These are phyloP conservation scores for Geotrichum carabidarum DNA, from an alignment of 1,139 yeast genomes.

Conservation along the genomic window DNA sequence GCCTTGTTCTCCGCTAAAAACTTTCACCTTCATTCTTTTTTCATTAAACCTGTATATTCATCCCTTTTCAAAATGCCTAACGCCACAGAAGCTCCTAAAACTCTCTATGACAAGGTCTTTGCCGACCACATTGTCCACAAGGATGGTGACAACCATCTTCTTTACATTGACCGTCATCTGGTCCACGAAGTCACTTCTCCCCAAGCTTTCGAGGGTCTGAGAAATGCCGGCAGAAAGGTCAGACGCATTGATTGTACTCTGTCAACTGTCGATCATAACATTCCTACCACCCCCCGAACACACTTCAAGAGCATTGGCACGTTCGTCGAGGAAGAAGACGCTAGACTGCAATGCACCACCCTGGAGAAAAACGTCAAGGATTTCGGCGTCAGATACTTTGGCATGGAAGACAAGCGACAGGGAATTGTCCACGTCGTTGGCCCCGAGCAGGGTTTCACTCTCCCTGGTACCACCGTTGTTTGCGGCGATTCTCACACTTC, in stretches of 20 bases:
- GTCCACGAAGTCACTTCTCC: constrained; percentile 99
- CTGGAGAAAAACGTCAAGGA: constrained; percentile 87
- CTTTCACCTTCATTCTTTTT: background rate
- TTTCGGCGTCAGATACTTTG: constrained; percentile 85
- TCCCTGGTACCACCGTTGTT: constrained; percentile 97
- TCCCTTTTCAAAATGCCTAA: constrained; percentile 28
- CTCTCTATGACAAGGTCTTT: constrained; percentile 93
- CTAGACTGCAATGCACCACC: constrained; percentile 86
- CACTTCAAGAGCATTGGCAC: constrained; percentile 66
- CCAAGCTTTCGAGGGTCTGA: constrained; percentile 94
- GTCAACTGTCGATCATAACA: constrained; percentile 97
- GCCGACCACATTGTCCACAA: constrained; percentile 87
- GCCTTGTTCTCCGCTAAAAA: background rate
- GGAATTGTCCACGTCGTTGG: constrained; percentile 98
- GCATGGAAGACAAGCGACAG: constrained; percentile 89
- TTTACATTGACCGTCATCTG: constrained; percentile 92
- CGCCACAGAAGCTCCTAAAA: constrained; percentile 34
- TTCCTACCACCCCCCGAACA: constrained; percentile 82
- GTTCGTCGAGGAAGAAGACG: constrained; percentile 88
- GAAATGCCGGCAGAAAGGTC: constrained; percentile 77
- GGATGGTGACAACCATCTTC: constrained; percentile 76
- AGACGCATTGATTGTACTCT: constrained; percentile 92
- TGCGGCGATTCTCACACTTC: constrained; percentile 99
- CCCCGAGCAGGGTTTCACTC: constrained; percentile 96
- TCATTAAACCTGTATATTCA: background rate